A percentile compares a stretch with the other conserved stretches of the same genome.
Conservation (phyloP, 768 basidiomycete species). For the Xerocomus brunneocitrinus region DNA sequence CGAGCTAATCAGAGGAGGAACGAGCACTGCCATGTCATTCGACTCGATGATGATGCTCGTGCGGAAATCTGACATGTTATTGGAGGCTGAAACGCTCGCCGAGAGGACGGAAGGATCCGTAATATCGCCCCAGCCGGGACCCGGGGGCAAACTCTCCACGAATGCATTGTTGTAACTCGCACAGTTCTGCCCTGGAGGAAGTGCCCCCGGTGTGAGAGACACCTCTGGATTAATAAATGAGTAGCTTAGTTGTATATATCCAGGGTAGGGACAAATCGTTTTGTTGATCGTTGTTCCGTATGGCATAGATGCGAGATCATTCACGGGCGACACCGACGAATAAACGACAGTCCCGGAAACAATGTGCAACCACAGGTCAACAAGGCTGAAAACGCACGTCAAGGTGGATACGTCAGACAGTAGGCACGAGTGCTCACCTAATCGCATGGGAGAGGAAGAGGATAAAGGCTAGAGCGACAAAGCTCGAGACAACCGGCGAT, state of each 20-base stretch:
- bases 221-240: neutral
- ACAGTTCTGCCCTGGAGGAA: conserved; percentile 1
- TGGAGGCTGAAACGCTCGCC: neutral
- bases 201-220: neutral
- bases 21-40: neutral
- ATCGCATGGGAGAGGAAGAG: conserved; percentile 1
- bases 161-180: neutral
- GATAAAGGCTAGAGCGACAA: neutral
- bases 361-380: conserved; percentile 2
- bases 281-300: neutral
- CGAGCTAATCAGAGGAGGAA: neutral
- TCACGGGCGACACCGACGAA: neutral
- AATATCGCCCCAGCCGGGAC: conserved; percentile 1
- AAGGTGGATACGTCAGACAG: neutral
- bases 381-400: neutral
- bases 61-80: conserved; percentile 1
- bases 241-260: neutral
- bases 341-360: conserved; percentile 1
- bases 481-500: conserved; percentile 1
- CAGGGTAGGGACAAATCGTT: conserved; percentile 1
- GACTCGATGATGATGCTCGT: neutral
- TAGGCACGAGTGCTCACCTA: neutral
- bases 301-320: neutral
- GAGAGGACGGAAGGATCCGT: neutral
- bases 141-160: neutral